A percentile compares a stretch with the other conserved stretches of the same genome.
These are phyloP conservation scores for Fusarium sambucinum DNA, from an alignment of 2,329 filamentous ascomycete genomes.

Conservation along the genomic window DNA sequence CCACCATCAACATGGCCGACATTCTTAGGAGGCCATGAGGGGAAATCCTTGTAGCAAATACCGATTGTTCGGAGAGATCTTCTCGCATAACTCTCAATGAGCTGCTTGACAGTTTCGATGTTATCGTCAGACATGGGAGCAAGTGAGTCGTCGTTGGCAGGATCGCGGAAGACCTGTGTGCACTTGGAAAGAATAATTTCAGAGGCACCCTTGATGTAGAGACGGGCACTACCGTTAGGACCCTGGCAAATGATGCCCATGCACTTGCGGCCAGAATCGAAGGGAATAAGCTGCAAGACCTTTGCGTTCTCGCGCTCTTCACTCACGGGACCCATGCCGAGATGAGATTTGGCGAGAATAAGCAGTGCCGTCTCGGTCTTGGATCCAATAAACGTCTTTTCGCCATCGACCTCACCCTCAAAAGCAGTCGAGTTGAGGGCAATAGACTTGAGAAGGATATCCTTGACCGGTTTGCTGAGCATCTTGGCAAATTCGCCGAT, in stretches of 20 bases:
- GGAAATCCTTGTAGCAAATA: constrained; percentile 85
- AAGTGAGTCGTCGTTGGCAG: constrained; percentile 59
- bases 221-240: constrained; percentile 63
- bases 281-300: constrained; percentile 76
- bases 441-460: constrained; percentile 70
- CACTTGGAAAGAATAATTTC: constrained; percentile 73
- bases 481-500: constrained; percentile 61
- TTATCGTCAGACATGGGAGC: constrained; percentile 64
- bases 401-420: constrained; percentile 77
- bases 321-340: constrained; percentile 74
- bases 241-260: constrained; percentile 71
- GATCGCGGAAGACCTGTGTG: constrained; percentile 63
- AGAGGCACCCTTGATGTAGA: constrained; percentile 74
- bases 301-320: constrained; percentile 72
- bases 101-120: constrained; percentile 67
- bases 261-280: constrained; percentile 81
- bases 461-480: constrained; percentile 62
- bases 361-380: constrained; percentile 83
- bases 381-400: constrained; percentile 76
- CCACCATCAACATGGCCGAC: constrained; percentile 67
- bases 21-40: constrained; percentile 81
- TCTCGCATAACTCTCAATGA: constrained; percentile 83
- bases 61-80: constrained; percentile 87
- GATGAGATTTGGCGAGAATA: constrained; percentile 74
- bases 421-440: constrained; percentile 80